A percentile compares a stretch with the other conserved stretches of the same genome.
These are phyloP conservation scores for Cytospora paraplurivora DNA, from an alignment of 2,329 filamentous ascomycete species.

Conservation along the genomic window DNA sequence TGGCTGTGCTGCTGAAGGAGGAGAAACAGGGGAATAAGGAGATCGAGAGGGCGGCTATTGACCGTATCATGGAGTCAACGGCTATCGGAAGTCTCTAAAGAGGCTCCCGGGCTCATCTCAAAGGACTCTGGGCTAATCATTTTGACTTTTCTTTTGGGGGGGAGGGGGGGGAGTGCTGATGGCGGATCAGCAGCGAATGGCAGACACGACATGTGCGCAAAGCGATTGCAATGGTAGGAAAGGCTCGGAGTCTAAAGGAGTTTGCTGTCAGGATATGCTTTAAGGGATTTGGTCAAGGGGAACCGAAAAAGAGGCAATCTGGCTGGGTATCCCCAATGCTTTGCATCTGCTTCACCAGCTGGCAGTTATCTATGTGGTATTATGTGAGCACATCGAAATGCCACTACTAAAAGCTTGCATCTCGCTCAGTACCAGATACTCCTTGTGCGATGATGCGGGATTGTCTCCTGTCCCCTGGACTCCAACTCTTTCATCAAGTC, in stretches of 20 bases:
- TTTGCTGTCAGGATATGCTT: conserved; percentile 11
- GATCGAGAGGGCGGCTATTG: conserved; percentile 72
- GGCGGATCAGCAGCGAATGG: neutral
- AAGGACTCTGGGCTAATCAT: conserved; percentile 1
- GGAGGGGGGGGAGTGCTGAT: neutral
- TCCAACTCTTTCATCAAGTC: conserved; percentile 91
- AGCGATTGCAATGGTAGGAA: neutral
- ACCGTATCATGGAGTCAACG: conserved; percentile 61
- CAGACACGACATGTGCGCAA: neutral
- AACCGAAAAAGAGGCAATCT: conserved; percentile 11
- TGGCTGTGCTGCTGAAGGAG: conserved; percentile 79
- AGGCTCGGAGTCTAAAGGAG: conserved; percentile 7
- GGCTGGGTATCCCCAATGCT: conserved; percentile 7
- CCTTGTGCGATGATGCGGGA: conserved; percentile 85
- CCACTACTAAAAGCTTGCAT: conserved; percentile 7
- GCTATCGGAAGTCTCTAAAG: conserved; percentile 40
- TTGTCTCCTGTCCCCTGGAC: conserved; percentile 56
- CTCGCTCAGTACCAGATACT: conserved; percentile 86
- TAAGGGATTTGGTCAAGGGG: conserved; percentile 1
- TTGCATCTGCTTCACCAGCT: neutral
- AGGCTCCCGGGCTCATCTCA: neutral
- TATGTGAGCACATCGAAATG: neutral
- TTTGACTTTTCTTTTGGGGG: neutral
- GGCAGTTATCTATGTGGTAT: neutral
- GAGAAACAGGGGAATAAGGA: conserved; percentile 57